Evolutionary conservation across 805 yeast species (phyloP).

Genomic region (Lipomyces mesembrius): DNA sequence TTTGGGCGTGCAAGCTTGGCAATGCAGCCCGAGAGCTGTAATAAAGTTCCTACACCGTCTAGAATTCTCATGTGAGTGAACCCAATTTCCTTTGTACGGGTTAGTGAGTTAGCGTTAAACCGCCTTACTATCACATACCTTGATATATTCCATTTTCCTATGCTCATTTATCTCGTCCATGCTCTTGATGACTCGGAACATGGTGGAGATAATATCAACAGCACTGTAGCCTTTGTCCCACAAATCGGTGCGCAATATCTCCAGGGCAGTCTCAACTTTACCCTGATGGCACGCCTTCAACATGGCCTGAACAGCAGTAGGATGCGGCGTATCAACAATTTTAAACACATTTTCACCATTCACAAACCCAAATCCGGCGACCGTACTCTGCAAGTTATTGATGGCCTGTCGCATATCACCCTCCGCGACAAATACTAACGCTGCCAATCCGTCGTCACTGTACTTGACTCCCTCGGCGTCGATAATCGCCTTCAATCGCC

Average conservation of each 20-base stretch:
- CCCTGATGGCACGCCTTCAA: conserved; percentile 51
- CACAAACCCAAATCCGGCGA: conserved; percentile 91
- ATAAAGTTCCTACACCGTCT: conserved; percentile 88
- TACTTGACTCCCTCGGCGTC: conserved; percentile 72
- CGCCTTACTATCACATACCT: conserved; percentile 39
- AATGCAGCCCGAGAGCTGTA: conserved; percentile 83
- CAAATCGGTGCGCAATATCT: conserved; percentile 59
- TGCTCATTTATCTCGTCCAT: conserved; percentile 70
- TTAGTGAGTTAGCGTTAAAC: conserved; percentile 6
- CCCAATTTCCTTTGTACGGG: conserved; percentile 64
- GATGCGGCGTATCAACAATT: conserved; percentile 96
- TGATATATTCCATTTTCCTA: conserved; percentile 72
- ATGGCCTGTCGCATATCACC: conserved; percentile 99
- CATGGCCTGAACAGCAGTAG: conserved; percentile 77
- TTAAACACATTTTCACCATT: conserved; percentile 90
- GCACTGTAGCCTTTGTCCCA: conserved; percentile 95
- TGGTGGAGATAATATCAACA: conserved; percentile 87
- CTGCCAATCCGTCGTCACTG: conserved; percentile 89
- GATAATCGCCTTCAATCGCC: conserved; percentile 72
- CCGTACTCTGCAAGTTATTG: conserved; percentile 90
- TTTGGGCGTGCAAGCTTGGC: conserved; percentile 52
- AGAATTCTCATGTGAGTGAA: conserved; percentile 87
- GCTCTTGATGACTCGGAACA: conserved; percentile 84
- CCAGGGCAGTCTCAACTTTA: conserved; percentile 68
- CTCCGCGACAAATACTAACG: conserved; percentile 91